Percentiles rank a stretch among this genome's conserved stretches.
Conservation (phyloP, 2,329 filamentous ascomycete genomes). For the Fusarium nodosum region DNA sequence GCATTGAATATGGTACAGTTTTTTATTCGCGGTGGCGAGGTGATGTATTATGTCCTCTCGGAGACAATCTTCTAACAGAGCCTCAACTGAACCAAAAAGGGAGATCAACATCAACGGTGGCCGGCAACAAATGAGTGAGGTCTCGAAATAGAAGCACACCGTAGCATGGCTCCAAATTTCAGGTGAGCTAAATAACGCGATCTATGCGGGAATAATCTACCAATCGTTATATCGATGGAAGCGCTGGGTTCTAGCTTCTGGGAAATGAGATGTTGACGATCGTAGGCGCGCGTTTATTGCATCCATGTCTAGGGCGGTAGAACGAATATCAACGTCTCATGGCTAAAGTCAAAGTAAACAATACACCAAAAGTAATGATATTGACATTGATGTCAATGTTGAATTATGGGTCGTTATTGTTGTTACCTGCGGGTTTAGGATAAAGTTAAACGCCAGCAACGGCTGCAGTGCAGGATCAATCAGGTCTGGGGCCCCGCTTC, state of each 20-base stretch:
- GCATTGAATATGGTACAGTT: too few species aligned
- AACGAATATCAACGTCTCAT: neutral
- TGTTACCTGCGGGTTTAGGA: neutral
- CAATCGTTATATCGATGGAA: conserved; percentile 13
- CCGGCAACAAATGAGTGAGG: neutral
- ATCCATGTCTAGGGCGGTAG: neutral
- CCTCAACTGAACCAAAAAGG: neutral
- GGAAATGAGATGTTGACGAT: conserved; percentile 24
- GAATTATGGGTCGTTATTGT: neutral
- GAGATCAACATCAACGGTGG: conserved; percentile 1
- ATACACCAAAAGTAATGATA: neutral
- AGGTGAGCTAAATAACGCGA: conserved; percentile 21
- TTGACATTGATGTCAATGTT: neutral
- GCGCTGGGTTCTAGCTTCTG: conserved; percentile 10
- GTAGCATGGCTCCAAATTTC: conserved; percentile 14
- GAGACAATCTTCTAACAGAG: neutral
- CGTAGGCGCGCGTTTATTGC: conserved; percentile 26
- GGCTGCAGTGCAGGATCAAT: neutral
- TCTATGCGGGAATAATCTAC: conserved; percentile 25
- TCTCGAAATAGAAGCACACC: conserved; percentile 8
- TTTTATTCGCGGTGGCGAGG: neutral
- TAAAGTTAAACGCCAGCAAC: conserved; percentile 24
- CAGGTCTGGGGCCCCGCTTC: conserved; percentile 10
- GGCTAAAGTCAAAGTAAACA: neutral
- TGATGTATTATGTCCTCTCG: too few species aligned